Evolutionary conservation across 1,284 basidiomycete genomes (phyloP), one percentile per base, ranked within the genome.

Genomic region (Malassezia obtusa): DNA sequence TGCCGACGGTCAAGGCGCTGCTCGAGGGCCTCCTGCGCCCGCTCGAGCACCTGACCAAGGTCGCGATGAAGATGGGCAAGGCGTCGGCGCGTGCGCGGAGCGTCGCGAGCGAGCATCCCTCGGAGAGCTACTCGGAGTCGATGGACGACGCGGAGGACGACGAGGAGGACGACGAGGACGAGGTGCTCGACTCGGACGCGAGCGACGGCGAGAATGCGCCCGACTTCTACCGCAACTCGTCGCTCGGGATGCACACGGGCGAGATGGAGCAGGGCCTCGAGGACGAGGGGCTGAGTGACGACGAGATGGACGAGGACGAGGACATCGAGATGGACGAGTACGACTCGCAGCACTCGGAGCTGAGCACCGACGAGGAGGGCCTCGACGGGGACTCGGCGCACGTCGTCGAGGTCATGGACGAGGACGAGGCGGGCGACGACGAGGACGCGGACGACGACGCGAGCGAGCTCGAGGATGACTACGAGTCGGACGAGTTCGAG

Each of bases 21-120:
- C 83, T 98, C 15, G 84, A 85, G 19, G 83, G 86, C 0, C 83
- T 98, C 54, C 78, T 99, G 31, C 82, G 85, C 30, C 91, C 94
- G 6, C 77, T 99, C 45, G 91, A 98, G 68, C 83, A 86, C 63
- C 76, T 99, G 83, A 89, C 94, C 17, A 94, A 92, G 73, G 81
- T 92, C 52, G 89, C 94, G 11, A 96, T 92, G 76, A 95, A 94
- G 76, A 92, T 96, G 87, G 92, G 89, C 53, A 88, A 86, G 75
- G 77, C 75, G 50, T 87, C 86, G 69, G 26, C 44, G 4, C 58
- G 49, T n/a, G 36, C 19, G 37, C 54, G 57, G 49, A 36, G 38
- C 7, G 36, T 30, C 28, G 28, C 28, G 28, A 30, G 28, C 28
- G 28, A 30, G 28, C 7, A 6, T 6, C 21, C 21, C 17, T 12